phyloP scores from a whole-genome alignment of 2,329 filamentous ascomycete species.

The Cordyceps farinosa region DNA sequence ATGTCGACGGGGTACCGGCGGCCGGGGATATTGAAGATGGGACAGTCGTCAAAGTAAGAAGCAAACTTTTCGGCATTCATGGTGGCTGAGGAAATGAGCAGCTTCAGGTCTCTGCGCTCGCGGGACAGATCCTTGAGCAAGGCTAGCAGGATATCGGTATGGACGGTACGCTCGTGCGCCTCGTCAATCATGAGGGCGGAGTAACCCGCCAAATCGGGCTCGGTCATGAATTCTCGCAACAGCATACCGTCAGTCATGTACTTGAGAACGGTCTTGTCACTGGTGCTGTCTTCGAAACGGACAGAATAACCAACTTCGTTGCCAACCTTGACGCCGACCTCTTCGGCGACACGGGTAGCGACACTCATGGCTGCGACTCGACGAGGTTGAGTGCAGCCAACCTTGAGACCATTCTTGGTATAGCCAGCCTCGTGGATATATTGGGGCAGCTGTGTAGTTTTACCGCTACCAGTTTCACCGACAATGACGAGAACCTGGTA shows the following conservation, averaged over 20 bases:
- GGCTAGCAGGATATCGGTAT: slow-evolving; percentile 85
- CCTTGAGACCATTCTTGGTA: slow-evolving; percentile 76
- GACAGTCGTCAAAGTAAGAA: slow-evolving; percentile 85
- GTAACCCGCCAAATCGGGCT: slow-evolving; percentile 78
- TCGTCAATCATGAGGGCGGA: slow-evolving; percentile 95
- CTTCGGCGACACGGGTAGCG: slow-evolving; percentile 90
- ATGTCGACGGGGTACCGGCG: slow-evolving; percentile 86
- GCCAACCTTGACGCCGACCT: slow-evolving; percentile 85
- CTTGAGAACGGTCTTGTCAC: slow-evolving; percentile 86
- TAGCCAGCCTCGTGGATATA: slow-evolving; percentile 90
- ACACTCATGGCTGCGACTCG: slow-evolving; percentile 97
- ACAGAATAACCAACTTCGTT: slow-evolving; percentile 93
- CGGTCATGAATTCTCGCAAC: slow-evolving; percentile 82
- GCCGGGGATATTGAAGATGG: slow-evolving; percentile 93
- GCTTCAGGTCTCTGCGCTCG: slow-evolving; percentile 77
- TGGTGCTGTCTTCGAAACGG: slow-evolving; percentile 89
- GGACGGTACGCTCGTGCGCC: slow-evolving; percentile 88
- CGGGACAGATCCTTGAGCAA: slow-evolving; percentile 84
- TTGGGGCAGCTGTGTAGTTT: slow-evolving; percentile 92
- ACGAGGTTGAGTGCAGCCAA: slow-evolving; percentile 91
- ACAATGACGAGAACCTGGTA: slow-evolving; percentile 89
- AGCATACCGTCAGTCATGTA: slow-evolving; percentile 99
- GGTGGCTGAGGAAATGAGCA: slow-evolving; percentile 90
- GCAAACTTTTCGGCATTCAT: slow-evolving; percentile 93
- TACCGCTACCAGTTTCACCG: slow-evolving; percentile 91